phyloP scores from a whole-genome alignment of 2,329 filamentous ascomycete species.

The Rosellinia necatrix region DNA sequence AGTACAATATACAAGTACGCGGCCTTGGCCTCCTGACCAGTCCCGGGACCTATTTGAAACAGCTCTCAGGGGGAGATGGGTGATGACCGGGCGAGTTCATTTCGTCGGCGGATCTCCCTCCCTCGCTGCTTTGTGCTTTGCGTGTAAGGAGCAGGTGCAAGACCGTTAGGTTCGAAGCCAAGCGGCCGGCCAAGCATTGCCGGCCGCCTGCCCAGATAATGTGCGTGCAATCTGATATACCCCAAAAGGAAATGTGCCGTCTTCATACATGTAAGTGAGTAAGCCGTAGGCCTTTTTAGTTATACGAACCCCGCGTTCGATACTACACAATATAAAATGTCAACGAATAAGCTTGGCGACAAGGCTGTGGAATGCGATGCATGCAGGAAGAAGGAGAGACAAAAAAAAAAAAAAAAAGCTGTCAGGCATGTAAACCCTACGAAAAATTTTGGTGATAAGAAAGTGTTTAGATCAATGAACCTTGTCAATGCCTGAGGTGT shows the following conservation, averaged over 20 bases:
- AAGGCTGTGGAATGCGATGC: not conserved
- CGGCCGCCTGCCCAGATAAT: not conserved
- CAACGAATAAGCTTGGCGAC: not conserved
- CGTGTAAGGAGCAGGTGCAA: too few species aligned
- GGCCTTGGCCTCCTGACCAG: not conserved
- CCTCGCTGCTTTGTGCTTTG: too few species aligned
- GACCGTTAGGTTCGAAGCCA: not conserved
- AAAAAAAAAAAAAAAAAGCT: too few species aligned
- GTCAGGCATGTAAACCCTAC: too few species aligned
- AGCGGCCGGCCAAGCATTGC: conserved; percentile 5
- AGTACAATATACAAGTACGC: too few species aligned
- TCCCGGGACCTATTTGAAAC: not conserved
- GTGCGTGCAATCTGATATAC: not conserved
- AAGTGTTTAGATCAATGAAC: too few species aligned
- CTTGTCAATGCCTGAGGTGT: too few species aligned
- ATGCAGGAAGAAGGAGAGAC: not conserved
- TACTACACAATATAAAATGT: too few species aligned
- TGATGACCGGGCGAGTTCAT: too few species aligned
- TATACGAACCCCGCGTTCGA: conserved; percentile 12
- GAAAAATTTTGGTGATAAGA: too few species aligned
- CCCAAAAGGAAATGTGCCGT: not conserved
- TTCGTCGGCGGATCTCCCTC: too few species aligned
- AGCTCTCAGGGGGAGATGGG: not conserved
- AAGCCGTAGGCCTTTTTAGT: too few species aligned
- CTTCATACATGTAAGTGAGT: conserved; percentile 5